phyloP scores from a whole-genome alignment of 768 basidiomycete species.

The Aureoboletus auriporus region DNA sequence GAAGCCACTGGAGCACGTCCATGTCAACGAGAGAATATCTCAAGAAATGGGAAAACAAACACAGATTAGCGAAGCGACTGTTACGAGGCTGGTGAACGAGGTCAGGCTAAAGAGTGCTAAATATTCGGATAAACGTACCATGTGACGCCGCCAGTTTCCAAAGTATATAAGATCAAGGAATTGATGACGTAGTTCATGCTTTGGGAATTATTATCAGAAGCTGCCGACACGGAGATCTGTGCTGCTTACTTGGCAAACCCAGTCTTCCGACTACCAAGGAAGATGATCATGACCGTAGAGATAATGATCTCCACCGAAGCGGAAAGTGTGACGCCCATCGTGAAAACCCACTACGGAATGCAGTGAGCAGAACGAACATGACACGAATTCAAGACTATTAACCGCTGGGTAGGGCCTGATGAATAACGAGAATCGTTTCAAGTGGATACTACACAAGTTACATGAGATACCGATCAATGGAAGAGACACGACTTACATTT shows the following conservation, averaged over 20 bases:
- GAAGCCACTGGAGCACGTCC: slow-evolving; percentile 19
- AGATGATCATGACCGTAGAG: slow-evolving; percentile 27
- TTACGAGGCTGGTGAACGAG: slow-evolving; percentile 21
- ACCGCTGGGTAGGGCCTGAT: slow-evolving; percentile 29
- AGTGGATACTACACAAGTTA: slow-evolving; percentile 16
- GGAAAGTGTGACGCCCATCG: slow-evolving; percentile 28
- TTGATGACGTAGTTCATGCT: slow-evolving; percentile 51
- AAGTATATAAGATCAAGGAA: slow-evolving; percentile 45
- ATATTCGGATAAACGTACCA: slow-evolving; percentile 22
- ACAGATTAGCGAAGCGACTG: slow-evolving; percentile 31
- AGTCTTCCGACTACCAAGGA: slow-evolving; percentile 30
- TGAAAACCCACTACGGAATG: slow-evolving; percentile 28
- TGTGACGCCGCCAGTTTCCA: slow-evolving; percentile 51
- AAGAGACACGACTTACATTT: slow-evolving; percentile 20
- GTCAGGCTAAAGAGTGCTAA: neutral
- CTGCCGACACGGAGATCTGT: neutral
- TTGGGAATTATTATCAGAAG: neutral
- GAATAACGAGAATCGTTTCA: slow-evolving; percentile 28
- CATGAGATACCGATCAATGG: accelerated
- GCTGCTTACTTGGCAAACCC: slow-evolving; percentile 25
- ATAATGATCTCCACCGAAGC: slow-evolving; percentile 33
- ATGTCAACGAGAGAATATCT: neutral
- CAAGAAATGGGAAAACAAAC: slow-evolving; percentile 11
- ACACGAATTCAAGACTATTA: neutral
- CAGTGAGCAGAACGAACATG: neutral